A percentile compares a stretch with the other conserved stretches of the same genome.
These are phyloP conservation scores for Amphicarpaea edgeworthii DNA, from an alignment of 306 rosid species.

Conservation along the genomic window DNA sequence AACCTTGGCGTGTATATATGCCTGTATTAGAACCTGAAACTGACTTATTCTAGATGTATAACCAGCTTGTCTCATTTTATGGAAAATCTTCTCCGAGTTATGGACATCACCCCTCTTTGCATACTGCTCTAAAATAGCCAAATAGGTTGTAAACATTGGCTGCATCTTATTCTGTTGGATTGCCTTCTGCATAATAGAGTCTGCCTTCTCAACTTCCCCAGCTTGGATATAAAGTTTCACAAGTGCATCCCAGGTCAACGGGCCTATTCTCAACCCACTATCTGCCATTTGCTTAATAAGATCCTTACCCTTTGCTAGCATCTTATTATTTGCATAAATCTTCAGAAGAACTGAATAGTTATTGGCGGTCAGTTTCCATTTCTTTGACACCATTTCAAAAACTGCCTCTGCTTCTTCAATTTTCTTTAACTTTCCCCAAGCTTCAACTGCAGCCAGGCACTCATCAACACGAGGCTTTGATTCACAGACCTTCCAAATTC, in stretches of 20 bases:
- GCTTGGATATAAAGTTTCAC: slow-evolving; percentile 68
- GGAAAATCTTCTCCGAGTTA: slow-evolving; percentile 73
- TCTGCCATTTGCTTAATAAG: slow-evolving; percentile 70
- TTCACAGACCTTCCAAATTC: slow-evolving; percentile 73
- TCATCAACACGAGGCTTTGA: slow-evolving; percentile 55
- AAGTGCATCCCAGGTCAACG: slow-evolving; percentile 70
- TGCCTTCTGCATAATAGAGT: slow-evolving; percentile 67
- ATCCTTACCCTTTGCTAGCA: slow-evolving; percentile 77
- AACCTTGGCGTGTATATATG: slow-evolving; percentile 68
- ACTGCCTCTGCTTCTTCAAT: slow-evolving; percentile 73
- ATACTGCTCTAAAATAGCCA: slow-evolving; percentile 66
- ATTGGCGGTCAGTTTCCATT: slow-evolving; percentile 53
- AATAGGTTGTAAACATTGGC: slow-evolving; percentile 63
- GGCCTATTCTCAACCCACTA: slow-evolving; percentile 57
- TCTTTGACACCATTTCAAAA: slow-evolving; percentile 64
- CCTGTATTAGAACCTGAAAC: slow-evolving; percentile 59
- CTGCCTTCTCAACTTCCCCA: slow-evolving; percentile 81
- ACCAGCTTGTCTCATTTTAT: slow-evolving; percentile 63
- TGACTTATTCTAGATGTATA: slow-evolving; percentile 55
- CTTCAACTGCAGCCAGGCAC: slow-evolving; percentile 69
- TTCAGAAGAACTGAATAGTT: slow-evolving; percentile 59
- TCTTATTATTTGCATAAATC: slow-evolving; percentile 60
- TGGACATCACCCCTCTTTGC: slow-evolving; percentile 74
- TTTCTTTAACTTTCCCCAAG: slow-evolving; percentile 77
- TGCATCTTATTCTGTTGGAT: slow-evolving; percentile 42